These are phyloP conservation scores for Dactylellina haptotyla DNA, from an alignment of 2,329 filamentous ascomycete species.

Conservation along the genomic window DNA sequence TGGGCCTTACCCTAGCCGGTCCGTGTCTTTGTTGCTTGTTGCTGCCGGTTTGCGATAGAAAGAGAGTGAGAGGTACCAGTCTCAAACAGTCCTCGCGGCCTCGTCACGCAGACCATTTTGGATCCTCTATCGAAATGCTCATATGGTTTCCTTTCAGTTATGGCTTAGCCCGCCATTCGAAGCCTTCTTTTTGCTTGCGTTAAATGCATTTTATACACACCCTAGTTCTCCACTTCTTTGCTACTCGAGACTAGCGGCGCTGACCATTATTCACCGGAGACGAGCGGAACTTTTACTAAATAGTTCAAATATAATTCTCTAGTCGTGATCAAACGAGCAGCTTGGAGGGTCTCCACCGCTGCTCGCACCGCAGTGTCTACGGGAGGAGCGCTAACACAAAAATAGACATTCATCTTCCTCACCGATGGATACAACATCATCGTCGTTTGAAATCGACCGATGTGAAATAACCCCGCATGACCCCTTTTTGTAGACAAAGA, in stretches of 20 bases:
- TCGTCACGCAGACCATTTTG: slow-evolving; percentile 52
- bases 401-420: not conserved
- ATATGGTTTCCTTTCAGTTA: slow-evolving; percentile 6
- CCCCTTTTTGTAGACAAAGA: not conserved
- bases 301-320: slow-evolving; percentile 7
- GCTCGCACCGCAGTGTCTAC: not conserved
- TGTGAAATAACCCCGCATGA: slow-evolving; percentile 16
- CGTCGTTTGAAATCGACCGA: not conserved
- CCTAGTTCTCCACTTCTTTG: slow-evolving; percentile 6
- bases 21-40: slow-evolving; percentile 15
- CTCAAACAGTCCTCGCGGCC: slow-evolving; percentile 29
- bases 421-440: not conserved
- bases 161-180: slow-evolving; percentile 10
- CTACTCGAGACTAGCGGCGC: not conserved
- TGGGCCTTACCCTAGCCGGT: slow-evolving; percentile 41
- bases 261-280: slow-evolving; percentile 15
- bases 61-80: not conserved
- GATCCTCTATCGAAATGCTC: slow-evolving; percentile 22
- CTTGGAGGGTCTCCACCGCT: not conserved
- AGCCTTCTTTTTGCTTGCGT: not conserved
- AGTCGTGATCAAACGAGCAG: slow-evolving; percentile 14
- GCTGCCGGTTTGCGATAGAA: not conserved
- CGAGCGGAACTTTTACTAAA: slow-evolving; percentile 22
- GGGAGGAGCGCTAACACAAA: slow-evolving; percentile 1
- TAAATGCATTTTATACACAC: not conserved